Percentiles rank a stretch among this genome's conserved stretches.
Conservation (phyloP, 169 alveolate species). For the Plasmodium berghei region DNA sequence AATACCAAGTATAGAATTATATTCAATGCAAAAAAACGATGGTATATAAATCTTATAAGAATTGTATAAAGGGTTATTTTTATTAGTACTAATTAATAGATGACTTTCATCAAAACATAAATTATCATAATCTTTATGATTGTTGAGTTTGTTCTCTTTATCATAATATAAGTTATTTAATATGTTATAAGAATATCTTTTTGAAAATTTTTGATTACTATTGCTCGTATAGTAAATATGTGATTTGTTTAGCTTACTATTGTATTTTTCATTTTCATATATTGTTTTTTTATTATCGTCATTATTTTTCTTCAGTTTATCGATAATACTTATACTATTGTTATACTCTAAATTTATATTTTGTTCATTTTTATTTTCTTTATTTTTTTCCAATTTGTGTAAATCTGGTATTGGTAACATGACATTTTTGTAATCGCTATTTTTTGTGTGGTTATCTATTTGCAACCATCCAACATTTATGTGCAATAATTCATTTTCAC, state of each 20-base stretch:
- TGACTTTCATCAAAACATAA: slow-evolving; percentile 31
- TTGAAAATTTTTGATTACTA: slow-evolving; percentile 19
- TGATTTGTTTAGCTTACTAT: slow-evolving; percentile 1
- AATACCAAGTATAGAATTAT: slow-evolving; percentile 34
- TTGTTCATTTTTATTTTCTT: background rate
- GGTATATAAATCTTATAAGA: slow-evolving; percentile 59
- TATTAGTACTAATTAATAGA: slow-evolving; percentile 31
- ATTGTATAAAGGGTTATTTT: slow-evolving; percentile 52
- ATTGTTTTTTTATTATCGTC: background rate
- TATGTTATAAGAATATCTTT: slow-evolving; percentile 20
- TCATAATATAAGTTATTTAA: slow-evolving; percentile 6
- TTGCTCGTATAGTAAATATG: slow-evolving; percentile 3
- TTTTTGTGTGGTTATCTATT: slow-evolving; percentile 75
- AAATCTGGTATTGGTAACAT: slow-evolving; percentile 60
- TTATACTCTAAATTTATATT: too few relatives aligned
- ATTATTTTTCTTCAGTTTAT: background rate
- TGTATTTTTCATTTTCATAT: background rate
- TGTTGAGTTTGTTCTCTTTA: background rate
- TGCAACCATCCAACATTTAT: slow-evolving; percentile 73
- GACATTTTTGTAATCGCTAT: slow-evolving; percentile 65
- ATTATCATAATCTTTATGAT: slow-evolving; percentile 1
- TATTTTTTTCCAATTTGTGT: background rate
- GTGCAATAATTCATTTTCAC: slow-evolving; percentile 66
- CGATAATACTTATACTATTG: background rate
- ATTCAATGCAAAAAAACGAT: slow-evolving; percentile 38